Percentiles rank a stretch among this genome's conserved stretches.
Evolutionary conservation across 148 eudicot genomes (phyloP).

Genomic region (Cornus suecica): DNA sequence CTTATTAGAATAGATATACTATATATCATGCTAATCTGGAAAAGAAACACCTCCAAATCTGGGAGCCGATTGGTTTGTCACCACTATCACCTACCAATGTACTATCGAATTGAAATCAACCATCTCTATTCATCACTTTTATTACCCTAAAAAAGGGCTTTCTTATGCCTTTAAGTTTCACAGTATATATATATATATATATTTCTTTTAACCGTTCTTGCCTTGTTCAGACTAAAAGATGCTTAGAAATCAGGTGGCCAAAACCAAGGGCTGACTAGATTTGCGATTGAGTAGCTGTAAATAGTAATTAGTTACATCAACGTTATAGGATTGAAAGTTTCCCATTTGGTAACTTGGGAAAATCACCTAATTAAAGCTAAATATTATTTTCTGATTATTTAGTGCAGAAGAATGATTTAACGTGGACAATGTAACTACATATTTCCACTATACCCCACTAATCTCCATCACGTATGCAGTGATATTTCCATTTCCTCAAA

Average conservation of each 20-base stretch:
- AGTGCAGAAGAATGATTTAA: background rate
- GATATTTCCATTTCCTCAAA: too few species aligned
- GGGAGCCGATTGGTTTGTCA: constrained; percentile 1
- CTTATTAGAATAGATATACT: background rate
- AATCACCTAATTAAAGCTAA: background rate
- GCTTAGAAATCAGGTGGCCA: constrained; percentile 14
- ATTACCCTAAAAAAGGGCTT: background rate
- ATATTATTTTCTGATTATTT: background rate
- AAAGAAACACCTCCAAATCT: constrained; percentile 13
- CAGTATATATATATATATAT: too few species aligned
- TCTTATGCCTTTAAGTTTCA: background rate
- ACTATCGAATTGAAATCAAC: background rate
- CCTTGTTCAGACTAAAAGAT: background rate
- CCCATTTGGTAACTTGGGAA: background rate
- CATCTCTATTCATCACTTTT: constrained; percentile 3
- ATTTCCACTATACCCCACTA: too few species aligned
- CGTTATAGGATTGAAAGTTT: background rate
- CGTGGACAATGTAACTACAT: too few species aligned
- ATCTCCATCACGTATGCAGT: too few species aligned
- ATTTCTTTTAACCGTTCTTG: background rate
- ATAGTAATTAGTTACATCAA: background rate
- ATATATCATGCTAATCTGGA: background rate
- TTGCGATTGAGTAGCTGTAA: background rate
- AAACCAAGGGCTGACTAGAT: constrained; percentile 10
- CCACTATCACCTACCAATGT: constrained; percentile 14